Conservation (phyloP, 805 yeast genomes). For the Suhomyces canberraensis region DNA sequence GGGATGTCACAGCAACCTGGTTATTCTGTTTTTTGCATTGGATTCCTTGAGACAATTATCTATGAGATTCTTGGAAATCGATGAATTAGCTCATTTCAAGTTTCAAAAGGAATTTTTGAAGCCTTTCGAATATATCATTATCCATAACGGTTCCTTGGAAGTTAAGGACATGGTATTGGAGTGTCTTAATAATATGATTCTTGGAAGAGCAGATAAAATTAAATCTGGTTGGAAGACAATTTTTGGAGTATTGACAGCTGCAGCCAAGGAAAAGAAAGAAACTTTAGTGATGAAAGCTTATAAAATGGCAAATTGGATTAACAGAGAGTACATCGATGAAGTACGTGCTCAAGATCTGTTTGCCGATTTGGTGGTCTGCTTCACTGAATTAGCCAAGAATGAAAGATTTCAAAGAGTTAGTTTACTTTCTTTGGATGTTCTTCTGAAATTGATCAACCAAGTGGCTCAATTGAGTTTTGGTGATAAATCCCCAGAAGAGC, state of each 20-base stretch:
- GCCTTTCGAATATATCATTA: constrained; percentile 81
- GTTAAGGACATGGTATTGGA: constrained; percentile 89
- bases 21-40: constrained; percentile 83
- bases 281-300: constrained; percentile 61
- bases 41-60: constrained; percentile 92
- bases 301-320: constrained; percentile 59
- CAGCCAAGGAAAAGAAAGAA: constrained; percentile 62
- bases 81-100: constrained; percentile 91
- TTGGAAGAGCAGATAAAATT: constrained; percentile 67
- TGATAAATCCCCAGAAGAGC: constrained; percentile 9
- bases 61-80: constrained; percentile 87
- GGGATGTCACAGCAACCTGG: constrained; percentile 73
- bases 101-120: constrained; percentile 91
- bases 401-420: constrained; percentile 76
- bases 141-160: constrained; percentile 60
- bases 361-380: constrained; percentile 64
- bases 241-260: constrained; percentile 70
- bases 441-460: constrained; percentile 58
- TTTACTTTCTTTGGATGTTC: constrained; percentile 73
- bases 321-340: constrained; percentile 56
- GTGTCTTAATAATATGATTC: constrained; percentile 81
- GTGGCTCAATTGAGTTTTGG: constrained; percentile 48
- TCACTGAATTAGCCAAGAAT: constrained; percentile 81
- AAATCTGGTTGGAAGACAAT: constrained; percentile 95
- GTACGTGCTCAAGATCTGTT: constrained; percentile 70